A percentile compares a stretch with the other conserved stretches of the same genome.
phyloP scores from a whole-genome alignment of 257 asterid species.

The Pogostemon cablin region DNA sequence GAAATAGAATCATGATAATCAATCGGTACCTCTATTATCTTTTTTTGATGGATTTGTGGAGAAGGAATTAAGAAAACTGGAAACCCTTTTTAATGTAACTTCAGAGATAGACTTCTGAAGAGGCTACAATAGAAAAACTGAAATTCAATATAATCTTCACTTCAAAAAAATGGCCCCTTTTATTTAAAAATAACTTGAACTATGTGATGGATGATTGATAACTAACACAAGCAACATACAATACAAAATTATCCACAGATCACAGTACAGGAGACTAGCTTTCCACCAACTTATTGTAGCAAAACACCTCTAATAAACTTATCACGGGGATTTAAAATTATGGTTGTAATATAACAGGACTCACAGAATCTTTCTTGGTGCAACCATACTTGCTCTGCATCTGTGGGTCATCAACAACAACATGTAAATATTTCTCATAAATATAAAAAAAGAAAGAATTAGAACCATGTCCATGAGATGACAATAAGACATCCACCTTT shows the following conservation, averaged over 20 bases:
- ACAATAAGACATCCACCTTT: constrained; percentile 54
- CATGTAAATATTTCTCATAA: constrained; percentile 28
- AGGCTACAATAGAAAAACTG: constrained; percentile 44
- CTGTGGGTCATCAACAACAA: constrained; percentile 47
- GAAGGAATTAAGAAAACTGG: constrained; percentile 75
- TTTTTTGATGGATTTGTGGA: constrained; percentile 63
- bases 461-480: constrained; percentile 23
- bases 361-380: constrained; percentile 64
- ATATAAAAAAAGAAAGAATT: constrained; percentile 4
- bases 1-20: constrained; percentile 22
- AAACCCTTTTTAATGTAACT: constrained; percentile 66
- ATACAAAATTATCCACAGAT: constrained; percentile 1
- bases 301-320: constrained; percentile 1
- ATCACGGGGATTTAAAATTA: constrained; percentile 11
- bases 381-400: constrained; percentile 86
- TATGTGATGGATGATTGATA: not conserved
- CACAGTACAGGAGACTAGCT: not conserved
- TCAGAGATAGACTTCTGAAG: constrained; percentile 81
- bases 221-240: constrained; percentile 18
- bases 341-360: constrained; percentile 29
- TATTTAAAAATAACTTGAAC: not conserved
- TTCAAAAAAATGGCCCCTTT: constrained; percentile 13
- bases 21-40: constrained; percentile 55
- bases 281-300: constrained; percentile 1
- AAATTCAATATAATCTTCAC: constrained; percentile 21